Conservation (phyloP, 441 rosid species). For the Corymbia citriodora region DNA sequence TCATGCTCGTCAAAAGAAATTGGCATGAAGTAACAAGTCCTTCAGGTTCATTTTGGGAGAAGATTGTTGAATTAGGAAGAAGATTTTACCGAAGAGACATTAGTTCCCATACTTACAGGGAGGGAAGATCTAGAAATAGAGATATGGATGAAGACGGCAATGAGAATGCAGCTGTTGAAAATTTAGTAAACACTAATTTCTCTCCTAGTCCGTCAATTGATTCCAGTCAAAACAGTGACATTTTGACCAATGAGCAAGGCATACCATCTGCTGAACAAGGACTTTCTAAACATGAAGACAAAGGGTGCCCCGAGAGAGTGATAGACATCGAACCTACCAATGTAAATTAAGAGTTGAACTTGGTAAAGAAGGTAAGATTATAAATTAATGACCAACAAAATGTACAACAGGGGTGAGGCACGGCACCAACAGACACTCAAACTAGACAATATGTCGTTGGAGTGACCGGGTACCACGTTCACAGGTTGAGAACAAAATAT, state of each 20-base stretch:
- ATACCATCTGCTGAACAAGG: not conserved
- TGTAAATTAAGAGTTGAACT: not conserved
- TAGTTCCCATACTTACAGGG: conserved; percentile 20
- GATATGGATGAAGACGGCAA: not conserved
- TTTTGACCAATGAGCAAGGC: conserved; percentile 2
- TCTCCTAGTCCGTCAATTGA: conserved; percentile 20
- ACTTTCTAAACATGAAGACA: not conserved
- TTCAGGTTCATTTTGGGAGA: conserved; percentile 9
- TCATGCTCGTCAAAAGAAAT: conserved; percentile 18
- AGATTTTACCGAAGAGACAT: conserved; percentile 26
- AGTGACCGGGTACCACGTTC: too few relatives aligned
- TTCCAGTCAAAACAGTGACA: conserved; percentile 8
- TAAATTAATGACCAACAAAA: too few relatives aligned
- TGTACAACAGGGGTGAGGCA: too few relatives aligned
- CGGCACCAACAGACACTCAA: too few relatives aligned
- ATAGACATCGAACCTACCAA: not conserved
- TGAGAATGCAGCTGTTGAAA: not conserved
- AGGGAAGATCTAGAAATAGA: not conserved
- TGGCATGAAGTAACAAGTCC: not conserved
- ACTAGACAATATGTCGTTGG: too few relatives aligned
- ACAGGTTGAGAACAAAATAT: too few relatives aligned
- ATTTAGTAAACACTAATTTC: conserved; percentile 1
- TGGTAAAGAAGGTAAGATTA: too few relatives aligned
- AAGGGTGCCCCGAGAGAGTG: not conserved
- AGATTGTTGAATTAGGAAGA: conserved; percentile 6